Evolutionary conservation across 495 filamentous ascomycete species (phyloP).

Genomic region (Penicillium desertorum): DNA sequence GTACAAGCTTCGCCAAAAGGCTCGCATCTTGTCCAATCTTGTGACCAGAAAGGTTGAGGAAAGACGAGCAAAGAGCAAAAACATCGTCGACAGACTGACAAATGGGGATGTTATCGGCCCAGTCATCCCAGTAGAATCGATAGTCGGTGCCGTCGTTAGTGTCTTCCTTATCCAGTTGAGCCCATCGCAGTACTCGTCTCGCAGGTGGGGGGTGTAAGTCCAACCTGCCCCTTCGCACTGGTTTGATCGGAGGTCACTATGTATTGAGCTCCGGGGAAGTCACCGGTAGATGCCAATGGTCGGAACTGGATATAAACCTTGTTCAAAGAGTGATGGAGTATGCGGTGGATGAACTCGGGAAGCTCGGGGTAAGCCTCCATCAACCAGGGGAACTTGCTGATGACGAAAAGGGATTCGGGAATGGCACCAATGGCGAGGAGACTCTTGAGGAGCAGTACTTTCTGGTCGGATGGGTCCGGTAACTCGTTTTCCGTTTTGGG

Average conservation of each 20-base stretch:
- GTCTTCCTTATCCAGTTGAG: conserved; percentile 72
- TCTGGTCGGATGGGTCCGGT: conserved; percentile 86
- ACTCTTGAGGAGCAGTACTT: conserved; percentile 77
- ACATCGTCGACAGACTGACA: conserved; percentile 90
- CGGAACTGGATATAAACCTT: conserved; percentile 60
- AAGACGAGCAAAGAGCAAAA: conserved; percentile 79
- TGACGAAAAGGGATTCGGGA: conserved; percentile 87
- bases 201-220: conserved; percentile 52
- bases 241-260: conserved; percentile 60
- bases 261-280: conserved; percentile 48
- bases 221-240: conserved; percentile 64
- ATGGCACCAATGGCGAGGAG: conserved; percentile 89
- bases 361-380: conserved; percentile 79
- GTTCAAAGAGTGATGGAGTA: conserved; percentile 74
- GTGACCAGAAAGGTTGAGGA: conserved; percentile 80
- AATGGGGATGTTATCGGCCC: conserved; percentile 87
- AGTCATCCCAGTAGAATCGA: conserved; percentile 96
- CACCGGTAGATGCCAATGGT: conserved; percentile 42
- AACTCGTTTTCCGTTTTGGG: conserved; percentile 56
- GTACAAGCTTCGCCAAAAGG: conserved; percentile 74
- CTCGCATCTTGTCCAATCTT: conserved; percentile 81
- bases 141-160: conserved; percentile 71
- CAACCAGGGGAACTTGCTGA: conserved; percentile 90
- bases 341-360: conserved; percentile 74
- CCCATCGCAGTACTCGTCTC: conserved; percentile 71